These are phyloP conservation scores for Groenewaldozyma auringiensis DNA, from an alignment of 1,139 yeast genomes.

Conservation along the genomic window DNA sequence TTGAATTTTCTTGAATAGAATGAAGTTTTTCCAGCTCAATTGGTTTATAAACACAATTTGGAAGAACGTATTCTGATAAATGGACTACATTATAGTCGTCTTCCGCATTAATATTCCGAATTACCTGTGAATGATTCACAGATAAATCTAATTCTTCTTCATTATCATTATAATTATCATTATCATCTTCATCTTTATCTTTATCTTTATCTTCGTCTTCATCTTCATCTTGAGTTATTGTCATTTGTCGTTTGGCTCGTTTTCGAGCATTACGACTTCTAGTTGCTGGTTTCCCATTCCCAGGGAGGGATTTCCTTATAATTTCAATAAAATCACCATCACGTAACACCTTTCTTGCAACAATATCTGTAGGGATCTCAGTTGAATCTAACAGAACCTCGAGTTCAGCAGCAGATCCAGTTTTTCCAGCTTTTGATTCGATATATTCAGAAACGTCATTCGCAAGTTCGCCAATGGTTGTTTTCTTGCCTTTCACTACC, in stretches of 20 bases:
- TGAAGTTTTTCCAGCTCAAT: background rate
- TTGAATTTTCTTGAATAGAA: background rate
- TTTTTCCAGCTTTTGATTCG: background rate
- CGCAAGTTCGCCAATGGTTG: slow-evolving; percentile 2
- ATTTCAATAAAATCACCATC: slow-evolving; percentile 11
- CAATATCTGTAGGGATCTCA: background rate
- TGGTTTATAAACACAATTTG: background rate
- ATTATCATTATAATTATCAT: background rate
- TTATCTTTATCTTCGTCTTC: slow-evolving; percentile 1
- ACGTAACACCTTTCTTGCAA: slow-evolving; percentile 7
- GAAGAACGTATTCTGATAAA: background rate
- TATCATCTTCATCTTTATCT: background rate
- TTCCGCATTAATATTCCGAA: slow-evolving; percentile 6
- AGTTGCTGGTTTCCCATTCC: slow-evolving; percentile 14
- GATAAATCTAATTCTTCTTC: slow-evolving; percentile 5
- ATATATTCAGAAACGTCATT: slow-evolving; percentile 1
- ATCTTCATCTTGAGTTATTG: too few relatives aligned
- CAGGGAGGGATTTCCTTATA: slow-evolving; percentile 8
- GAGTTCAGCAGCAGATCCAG: background rate
- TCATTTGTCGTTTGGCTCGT: slow-evolving; percentile 1
- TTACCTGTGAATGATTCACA: slow-evolving; percentile 4
- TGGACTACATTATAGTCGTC: slow-evolving; percentile 1
- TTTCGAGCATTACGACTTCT: slow-evolving; percentile 15
- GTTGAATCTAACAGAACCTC: background rate
- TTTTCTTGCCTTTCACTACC: slow-evolving; percentile 3